Conservation (phyloP, 352 stramenopile species). For the Phytopythium cucurbitacearum region DNA sequence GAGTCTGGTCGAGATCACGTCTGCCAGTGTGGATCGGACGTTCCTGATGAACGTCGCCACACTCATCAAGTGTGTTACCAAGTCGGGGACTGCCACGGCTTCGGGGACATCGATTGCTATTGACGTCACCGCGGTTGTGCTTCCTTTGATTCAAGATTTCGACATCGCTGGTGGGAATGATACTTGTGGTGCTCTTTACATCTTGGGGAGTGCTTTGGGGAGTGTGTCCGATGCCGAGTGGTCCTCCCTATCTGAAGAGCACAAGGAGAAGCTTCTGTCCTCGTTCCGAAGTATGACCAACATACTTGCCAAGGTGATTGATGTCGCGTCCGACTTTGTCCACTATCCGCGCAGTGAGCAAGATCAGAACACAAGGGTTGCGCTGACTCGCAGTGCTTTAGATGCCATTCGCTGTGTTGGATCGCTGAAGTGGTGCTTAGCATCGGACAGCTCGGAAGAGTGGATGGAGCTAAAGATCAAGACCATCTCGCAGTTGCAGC, state of each 20-base stretch:
- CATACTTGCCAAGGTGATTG: slow-evolving; percentile 18
- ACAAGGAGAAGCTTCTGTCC: slow-evolving; percentile 18
- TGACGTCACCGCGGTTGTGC: not conserved
- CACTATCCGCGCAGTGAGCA: slow-evolving; percentile 31
- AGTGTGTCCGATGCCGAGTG: slow-evolving; percentile 1
- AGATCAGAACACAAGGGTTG: slow-evolving; percentile 33
- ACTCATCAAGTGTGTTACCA: slow-evolving; percentile 16
- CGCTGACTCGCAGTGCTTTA: slow-evolving; percentile 33
- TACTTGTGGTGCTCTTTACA: slow-evolving; percentile 22
- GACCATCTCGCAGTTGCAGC: slow-evolving; percentile 20
- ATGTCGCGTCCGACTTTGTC: slow-evolving; percentile 27
- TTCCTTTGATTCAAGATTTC: not conserved
- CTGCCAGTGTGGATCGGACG: slow-evolving; percentile 19
- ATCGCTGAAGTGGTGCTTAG: slow-evolving; percentile 17
- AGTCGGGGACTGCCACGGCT: not conserved
- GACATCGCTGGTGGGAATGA: slow-evolving; percentile 3
- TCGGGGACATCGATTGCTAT: not conserved
- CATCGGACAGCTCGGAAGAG: slow-evolving; percentile 13
- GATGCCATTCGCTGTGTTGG: slow-evolving; percentile 36
- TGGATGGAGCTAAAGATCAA: slow-evolving; percentile 31
- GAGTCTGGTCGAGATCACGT: slow-evolving; percentile 18
- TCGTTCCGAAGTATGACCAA: slow-evolving; percentile 23
- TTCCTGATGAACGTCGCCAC: slow-evolving; percentile 34
- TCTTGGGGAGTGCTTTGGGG: slow-evolving; percentile 29
- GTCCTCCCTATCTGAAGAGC: slow-evolving; percentile 8